phyloP scores from a whole-genome alignment of 352 stramenopile genomes.

The Peronospora destructor region DNA sequence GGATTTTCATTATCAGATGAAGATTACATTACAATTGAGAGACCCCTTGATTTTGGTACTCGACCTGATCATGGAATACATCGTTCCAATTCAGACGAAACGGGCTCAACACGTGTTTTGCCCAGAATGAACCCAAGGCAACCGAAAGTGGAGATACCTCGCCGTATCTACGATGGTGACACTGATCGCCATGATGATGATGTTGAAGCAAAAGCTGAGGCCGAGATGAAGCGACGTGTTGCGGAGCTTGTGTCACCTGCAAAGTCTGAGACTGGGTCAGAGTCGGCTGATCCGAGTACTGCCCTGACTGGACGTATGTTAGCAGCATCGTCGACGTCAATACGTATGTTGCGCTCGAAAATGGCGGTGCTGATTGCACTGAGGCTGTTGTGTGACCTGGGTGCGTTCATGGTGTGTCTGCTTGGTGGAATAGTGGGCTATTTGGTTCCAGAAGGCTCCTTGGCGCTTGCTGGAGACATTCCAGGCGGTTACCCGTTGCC shows the following conservation, averaged over 20 bases:
- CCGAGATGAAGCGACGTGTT: constrained; percentile 21
- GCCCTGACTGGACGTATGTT: constrained; percentile 38
- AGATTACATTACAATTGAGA: constrained; percentile 63
- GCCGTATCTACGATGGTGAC: constrained; percentile 4
- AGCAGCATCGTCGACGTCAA: constrained; percentile 25
- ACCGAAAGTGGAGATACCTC: constrained; percentile 13
- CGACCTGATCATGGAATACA: constrained; percentile 10
- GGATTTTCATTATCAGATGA: constrained; percentile 54
- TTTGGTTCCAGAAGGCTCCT: constrained; percentile 52
- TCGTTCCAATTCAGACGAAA: constrained; percentile 19
- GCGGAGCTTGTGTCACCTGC: constrained; percentile 45
- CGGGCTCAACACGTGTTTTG: constrained; percentile 10
- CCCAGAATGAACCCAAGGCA: constrained; percentile 16
- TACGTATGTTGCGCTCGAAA: constrained; percentile 24
- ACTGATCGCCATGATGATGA: constrained; percentile 7
- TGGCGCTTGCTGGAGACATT: constrained; percentile 76
- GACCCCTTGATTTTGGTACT: constrained; percentile 27
- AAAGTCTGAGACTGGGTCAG: constrained; percentile 33
- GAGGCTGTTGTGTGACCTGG: constrained; percentile 46
- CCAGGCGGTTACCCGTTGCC: constrained; percentile 57
- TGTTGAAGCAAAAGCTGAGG: constrained; percentile 12
- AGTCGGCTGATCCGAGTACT: constrained; percentile 48
- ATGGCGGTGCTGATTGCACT: constrained; percentile 34
- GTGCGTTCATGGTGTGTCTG: constrained; percentile 74
- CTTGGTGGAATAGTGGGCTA: constrained; percentile 57